Base-by-base conservation (phyloP, 805 yeast species). In the Lachancea waltii region DNA sequence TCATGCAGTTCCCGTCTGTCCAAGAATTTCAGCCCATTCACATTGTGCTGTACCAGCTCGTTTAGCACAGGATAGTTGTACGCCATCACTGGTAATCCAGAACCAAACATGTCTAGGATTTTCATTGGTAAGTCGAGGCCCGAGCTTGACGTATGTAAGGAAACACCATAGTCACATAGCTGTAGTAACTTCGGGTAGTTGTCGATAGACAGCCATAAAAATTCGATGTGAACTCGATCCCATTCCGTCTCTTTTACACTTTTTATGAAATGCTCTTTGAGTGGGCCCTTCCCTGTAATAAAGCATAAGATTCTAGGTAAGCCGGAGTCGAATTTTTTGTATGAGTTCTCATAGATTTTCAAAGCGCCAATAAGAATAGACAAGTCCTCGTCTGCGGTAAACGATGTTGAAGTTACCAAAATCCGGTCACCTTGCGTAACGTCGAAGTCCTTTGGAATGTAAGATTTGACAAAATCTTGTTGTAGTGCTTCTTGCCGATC, bases 281-380 rank as follows among this genome's bases (percentile, higher is more conserved):
- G 57, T 0, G 97, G 97, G 0, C 99, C 99, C 57, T 89, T 90
- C 0, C 99, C 99, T 0, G 99, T 92, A n/a, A 92, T 81, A n/a
- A 92, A 62, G 37, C 86, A 73, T 26, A 77, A 58, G 1, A 89
- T 53, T 3, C 69, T 71, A 1, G 79, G 78, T 3, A 70, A 46
- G 3, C 36, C 37, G 26, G 45, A 35, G 34, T 60, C 58, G 9
- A 50, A 46, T 15, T 44, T 46, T 8, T 36, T 24, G 17, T 56
- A 45, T 10, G 58, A 51, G 8, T 48, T 43, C 35, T 83, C 89
- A 46, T 85, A 80, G 16, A 61, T 46, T 36, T 71, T 70, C 38
- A 92, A 64, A 0, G 95, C 86, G 8, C 78, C 75, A 13, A 90
- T 63, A 13, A 92, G 62, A 25, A 84, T 61, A 17, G 65, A 65